These are phyloP conservation scores for Mycena indigotica DNA, from an alignment of 768 basidiomycete genomes.

Conservation along the genomic window DNA sequence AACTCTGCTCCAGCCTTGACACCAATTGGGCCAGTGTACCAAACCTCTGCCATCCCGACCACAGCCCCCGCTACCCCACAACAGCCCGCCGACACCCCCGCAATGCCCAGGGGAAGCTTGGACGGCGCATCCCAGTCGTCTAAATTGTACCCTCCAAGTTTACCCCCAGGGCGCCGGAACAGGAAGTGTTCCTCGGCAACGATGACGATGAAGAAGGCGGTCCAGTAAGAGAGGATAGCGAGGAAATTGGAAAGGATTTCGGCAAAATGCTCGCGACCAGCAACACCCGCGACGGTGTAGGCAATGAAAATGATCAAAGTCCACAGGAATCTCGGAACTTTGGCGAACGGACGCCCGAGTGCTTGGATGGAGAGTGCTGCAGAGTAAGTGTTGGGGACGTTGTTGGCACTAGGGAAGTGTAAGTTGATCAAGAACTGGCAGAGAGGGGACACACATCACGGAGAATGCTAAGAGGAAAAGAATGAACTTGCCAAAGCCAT, in stretches of 20 bases:
- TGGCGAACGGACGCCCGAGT: slow-evolving; percentile 44
- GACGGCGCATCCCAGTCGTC: slow-evolving; percentile 46
- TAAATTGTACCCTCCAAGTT: slow-evolving; percentile 54
- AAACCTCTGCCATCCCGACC: slow-evolving; percentile 53
- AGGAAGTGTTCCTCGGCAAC: slow-evolving; percentile 49
- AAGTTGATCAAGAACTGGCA: background rate
- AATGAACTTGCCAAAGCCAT: slow-evolving; percentile 37
- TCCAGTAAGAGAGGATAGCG: slow-evolving; percentile 48
- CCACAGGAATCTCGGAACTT: slow-evolving; percentile 50
- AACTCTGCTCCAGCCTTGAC: slow-evolving; percentile 41
- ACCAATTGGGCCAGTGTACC: slow-evolving; percentile 56
- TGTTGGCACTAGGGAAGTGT: slow-evolving; percentile 31
- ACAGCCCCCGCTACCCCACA: slow-evolving; percentile 53
- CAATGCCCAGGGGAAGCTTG: slow-evolving; percentile 50
- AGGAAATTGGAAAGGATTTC: slow-evolving; percentile 46
- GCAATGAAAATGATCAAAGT: slow-evolving; percentile 40
- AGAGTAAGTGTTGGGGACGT: slow-evolving; percentile 50
- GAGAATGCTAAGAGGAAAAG: slow-evolving; percentile 45
- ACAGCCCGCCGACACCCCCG: slow-evolving; percentile 48
- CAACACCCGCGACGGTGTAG: slow-evolving; percentile 44
- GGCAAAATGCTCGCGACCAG: slow-evolving; percentile 47
- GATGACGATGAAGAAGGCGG: slow-evolving; percentile 48
- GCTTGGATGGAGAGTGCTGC: slow-evolving; percentile 49
- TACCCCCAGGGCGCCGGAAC: slow-evolving; percentile 42
- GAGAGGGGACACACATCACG: slow-evolving; percentile 35